Evolutionary conservation across 2,329 filamentous ascomycete species (phyloP), one percentile per base, ranked within the genome.

Genomic region (Didymella keratinophila): DNA sequence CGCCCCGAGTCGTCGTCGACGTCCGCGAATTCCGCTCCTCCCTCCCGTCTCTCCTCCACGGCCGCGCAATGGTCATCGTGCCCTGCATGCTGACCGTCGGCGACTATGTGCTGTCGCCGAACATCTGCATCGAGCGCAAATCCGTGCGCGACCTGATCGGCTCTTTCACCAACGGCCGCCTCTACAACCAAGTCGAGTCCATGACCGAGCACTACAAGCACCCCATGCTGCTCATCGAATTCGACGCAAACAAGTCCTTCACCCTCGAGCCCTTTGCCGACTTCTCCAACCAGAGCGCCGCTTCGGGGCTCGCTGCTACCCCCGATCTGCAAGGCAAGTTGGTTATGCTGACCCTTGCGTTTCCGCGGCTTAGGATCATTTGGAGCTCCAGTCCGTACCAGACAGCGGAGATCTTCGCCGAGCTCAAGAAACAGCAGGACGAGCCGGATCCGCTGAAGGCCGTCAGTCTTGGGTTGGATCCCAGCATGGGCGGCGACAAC

Each of bases 21-120:
- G 92, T 98, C 28, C 92, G 95, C 72, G 95, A 99, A 78, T 98
- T 99, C 75, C 88, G 95, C 63, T 97, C 93, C 30, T 93, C 91
- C 1, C 84, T 99, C 0, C 94, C 95, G 0, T 97, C 93, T 1
- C 84, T 99, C 4, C 83, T 98, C 2, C 94, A 99, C 75, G 95
- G 91, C 1, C 89, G 92, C 50, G 91, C 87, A 68, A 94, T 97
- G 81, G 82, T 93, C 32, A 88, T 98, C 42, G 89, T 98, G 0
- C 95, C 95, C 2, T 97, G 94, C 78, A 96, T 96, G 86, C 82
- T 99, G 59, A 99, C 94, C 0, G 94, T 99, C 0, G 95, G 92
- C 63, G 95, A 99, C 79, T 99, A 99, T 77, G 89, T 99, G 61
- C 83, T 99, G 41, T 95, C 92, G 1, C 94, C 94, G 1, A 86